Evolutionary conservation across 176 grass and related monocot species (phyloP).

Genomic region (Tillandsia fasciculata): DNA sequence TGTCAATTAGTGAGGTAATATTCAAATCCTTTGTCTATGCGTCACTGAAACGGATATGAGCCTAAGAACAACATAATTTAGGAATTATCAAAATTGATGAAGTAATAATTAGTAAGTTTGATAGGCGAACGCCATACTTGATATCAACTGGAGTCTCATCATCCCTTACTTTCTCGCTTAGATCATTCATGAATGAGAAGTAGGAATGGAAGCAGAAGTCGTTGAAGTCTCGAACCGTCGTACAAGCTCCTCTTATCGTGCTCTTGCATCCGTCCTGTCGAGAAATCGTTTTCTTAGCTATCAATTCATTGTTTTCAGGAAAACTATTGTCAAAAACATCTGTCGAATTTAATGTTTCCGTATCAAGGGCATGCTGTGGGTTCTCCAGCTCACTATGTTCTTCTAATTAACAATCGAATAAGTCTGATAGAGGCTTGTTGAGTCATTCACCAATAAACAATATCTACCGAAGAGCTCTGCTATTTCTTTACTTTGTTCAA

Average conservation of each 20-base stretch:
- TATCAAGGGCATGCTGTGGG: not conserved
- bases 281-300: constrained; percentile 2
- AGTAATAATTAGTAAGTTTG: not conserved
- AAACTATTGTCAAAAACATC: not conserved
- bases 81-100: not conserved
- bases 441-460: no score
- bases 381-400: no score
- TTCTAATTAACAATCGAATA: no score
- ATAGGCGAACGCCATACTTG: constrained; percentile 40
- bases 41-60: no score
- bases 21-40: no score
- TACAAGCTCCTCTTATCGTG: constrained; percentile 44
- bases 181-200: constrained; percentile 86
- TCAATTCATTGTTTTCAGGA: not conserved
- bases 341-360: not conserved
- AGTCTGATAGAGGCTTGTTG: no score
- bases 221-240: constrained; percentile 57
- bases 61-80: not conserved
- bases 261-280: constrained; percentile 53
- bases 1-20: no score
- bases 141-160: constrained; percentile 58
- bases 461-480: no score
- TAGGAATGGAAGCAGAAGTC: constrained; percentile 91
- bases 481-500: no score
- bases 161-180: constrained; percentile 43